phyloP scores from a whole-genome alignment of 139 green algal species.

The Diplosphaera chodatii region DNA sequence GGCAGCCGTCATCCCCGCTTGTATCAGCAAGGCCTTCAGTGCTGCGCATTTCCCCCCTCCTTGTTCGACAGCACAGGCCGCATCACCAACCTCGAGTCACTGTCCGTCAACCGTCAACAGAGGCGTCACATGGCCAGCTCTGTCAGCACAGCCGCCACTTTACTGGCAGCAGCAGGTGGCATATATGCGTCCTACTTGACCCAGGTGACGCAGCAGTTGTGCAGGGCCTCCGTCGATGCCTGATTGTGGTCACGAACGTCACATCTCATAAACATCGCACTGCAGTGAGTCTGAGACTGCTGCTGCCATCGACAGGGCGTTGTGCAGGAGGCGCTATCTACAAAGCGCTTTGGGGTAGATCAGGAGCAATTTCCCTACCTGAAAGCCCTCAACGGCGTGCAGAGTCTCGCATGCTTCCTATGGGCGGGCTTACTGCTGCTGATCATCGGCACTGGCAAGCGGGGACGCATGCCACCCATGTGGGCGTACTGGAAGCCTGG shows the following conservation, averaged over 20 bases:
- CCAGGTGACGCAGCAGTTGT: slow-evolving; percentile 40
- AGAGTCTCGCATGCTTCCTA: slow-evolving; percentile 80
- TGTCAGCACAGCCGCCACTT: slow-evolving; percentile 1
- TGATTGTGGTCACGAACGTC: too few relatives aligned
- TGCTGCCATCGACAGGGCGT: slow-evolving; percentile 23
- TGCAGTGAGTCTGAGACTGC: too few relatives aligned
- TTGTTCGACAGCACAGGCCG: too few relatives aligned
- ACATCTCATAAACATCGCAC: too few relatives aligned
- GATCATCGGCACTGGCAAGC: background rate
- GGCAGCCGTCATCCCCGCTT: too few relatives aligned
- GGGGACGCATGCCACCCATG: slow-evolving; percentile 28
- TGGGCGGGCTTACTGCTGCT: slow-evolving; percentile 61
- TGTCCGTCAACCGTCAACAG: too few relatives aligned
- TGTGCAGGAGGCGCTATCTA: slow-evolving; percentile 81
- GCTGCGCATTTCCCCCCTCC: too few relatives aligned
- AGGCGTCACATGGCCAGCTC: slow-evolving; percentile 3
- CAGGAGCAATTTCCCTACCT: slow-evolving; percentile 73
- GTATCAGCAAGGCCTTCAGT: too few relatives aligned
- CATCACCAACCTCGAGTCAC: too few relatives aligned
- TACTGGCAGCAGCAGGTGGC: slow-evolving; percentile 30
- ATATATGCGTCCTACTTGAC: slow-evolving; percentile 94
- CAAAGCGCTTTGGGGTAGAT: slow-evolving; percentile 66
- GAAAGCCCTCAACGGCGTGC: slow-evolving; percentile 80
- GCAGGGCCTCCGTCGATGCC: too few relatives aligned
- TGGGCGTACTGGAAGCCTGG: slow-evolving; percentile 72